phyloP scores from a whole-genome alignment of 1,284 basidiomycete species.

The Trametes sp. region DNA sequence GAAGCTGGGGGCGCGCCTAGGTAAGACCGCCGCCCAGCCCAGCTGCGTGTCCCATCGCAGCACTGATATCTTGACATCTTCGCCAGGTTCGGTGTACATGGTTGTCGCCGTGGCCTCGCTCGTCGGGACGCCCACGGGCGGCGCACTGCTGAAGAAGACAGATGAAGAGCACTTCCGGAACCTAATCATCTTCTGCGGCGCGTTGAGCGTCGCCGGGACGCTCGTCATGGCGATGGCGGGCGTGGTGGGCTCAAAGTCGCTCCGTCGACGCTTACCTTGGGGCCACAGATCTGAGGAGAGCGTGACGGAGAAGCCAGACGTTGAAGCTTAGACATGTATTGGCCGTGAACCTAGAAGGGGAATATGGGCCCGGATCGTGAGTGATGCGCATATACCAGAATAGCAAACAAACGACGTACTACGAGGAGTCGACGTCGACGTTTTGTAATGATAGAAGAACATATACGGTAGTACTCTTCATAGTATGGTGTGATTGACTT shows the following conservation, averaged over 20 bases:
- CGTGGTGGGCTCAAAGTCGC: background rate
- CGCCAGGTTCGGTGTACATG: conserved; percentile 46
- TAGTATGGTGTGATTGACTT: too few relatives aligned
- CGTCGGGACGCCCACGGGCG: conserved; percentile 37
- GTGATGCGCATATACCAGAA: too few relatives aligned
- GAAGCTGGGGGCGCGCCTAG: conserved; percentile 29
- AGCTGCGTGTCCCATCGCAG: too few relatives aligned
- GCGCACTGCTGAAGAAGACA: conserved; percentile 38
- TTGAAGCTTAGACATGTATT: background rate
- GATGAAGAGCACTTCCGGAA: conserved; percentile 38
- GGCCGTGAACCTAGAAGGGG: too few relatives aligned
- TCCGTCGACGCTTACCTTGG: background rate
- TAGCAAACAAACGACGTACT: too few relatives aligned
- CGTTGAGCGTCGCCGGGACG: conserved; percentile 29
- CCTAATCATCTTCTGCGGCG: conserved; percentile 45
- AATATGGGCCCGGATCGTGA: too few relatives aligned
- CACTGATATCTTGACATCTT: too few relatives aligned
- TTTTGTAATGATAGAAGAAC: too few relatives aligned
- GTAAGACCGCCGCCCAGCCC: too few relatives aligned
- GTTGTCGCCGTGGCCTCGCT: conserved; percentile 25
- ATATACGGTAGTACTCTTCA: too few relatives aligned
- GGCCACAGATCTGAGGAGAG: background rate
- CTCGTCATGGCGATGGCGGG: conserved; percentile 13
- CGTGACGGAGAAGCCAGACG: background rate
- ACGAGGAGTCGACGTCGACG: too few relatives aligned